Conservation (phyloP, 2,329 filamentous ascomycete species). For the Hypoxylon sp. region DNA sequence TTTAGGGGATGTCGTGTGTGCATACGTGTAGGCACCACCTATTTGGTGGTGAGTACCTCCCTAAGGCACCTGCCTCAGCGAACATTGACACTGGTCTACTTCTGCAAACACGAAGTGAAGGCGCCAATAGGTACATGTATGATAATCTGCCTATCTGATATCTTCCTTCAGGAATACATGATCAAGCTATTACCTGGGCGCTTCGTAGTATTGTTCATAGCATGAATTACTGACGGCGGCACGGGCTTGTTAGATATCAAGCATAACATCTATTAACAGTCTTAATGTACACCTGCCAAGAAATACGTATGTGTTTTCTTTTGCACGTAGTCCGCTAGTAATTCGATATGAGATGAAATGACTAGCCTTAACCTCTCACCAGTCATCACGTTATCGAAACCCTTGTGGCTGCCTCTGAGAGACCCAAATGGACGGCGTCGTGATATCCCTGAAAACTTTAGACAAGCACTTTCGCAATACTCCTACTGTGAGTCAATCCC, state of each 20-base stretch:
- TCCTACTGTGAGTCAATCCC: background rate
- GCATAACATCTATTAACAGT: background rate
- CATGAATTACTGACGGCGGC: background rate
- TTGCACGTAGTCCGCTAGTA: background rate
- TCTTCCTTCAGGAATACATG: background rate
- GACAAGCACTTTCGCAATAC: background rate
- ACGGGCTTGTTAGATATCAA: background rate
- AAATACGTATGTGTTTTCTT: background rate
- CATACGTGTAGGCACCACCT: background rate
- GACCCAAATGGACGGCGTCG: background rate
- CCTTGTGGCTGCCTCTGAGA: background rate
- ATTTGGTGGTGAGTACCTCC: background rate
- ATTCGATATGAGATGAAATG: background rate
- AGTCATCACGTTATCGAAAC: background rate
- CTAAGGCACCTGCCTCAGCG: background rate
- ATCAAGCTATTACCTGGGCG: background rate
- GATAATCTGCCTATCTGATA: background rate
- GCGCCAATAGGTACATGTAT: background rate
- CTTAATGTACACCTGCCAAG: background rate
- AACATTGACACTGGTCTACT: background rate
- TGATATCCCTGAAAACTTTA: background rate
- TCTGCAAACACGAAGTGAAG: background rate
- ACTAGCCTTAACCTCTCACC: background rate
- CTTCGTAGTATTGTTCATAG: background rate
- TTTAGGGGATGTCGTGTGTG: background rate